A percentile compares a stretch with the other conserved stretches of the same genome.
phyloP scores from a whole-genome alignment of 805 yeast species.

The Ogataea siamensis region DNA sequence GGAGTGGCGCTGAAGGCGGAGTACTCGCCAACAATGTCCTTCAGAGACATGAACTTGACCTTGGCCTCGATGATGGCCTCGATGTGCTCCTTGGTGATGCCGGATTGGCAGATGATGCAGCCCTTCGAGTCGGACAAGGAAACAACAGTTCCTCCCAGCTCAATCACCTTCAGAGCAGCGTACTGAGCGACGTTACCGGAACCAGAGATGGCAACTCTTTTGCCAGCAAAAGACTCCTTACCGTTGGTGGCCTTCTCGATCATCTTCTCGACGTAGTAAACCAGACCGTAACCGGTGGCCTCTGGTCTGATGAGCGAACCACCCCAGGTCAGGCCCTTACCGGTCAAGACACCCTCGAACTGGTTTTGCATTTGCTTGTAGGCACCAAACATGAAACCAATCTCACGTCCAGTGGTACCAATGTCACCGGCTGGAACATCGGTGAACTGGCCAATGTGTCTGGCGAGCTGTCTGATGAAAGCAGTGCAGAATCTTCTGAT shows the following conservation, averaged over 20 bases:
- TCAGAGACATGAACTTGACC: slow-evolving; percentile 72
- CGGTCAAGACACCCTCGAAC: slow-evolving; percentile 97
- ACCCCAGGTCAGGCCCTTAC: slow-evolving; percentile 98
- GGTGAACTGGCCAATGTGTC: slow-evolving; percentile 95
- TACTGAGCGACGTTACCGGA: slow-evolving; percentile 99
- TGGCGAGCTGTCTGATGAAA: slow-evolving; percentile 92
- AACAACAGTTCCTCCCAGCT: slow-evolving; percentile 93
- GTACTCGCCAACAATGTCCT: slow-evolving; percentile 58
- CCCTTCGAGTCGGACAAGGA: slow-evolving; percentile 96
- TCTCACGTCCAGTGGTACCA: slow-evolving; percentile 96
- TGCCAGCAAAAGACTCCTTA: slow-evolving; percentile 86
- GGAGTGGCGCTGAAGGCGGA: slow-evolving; percentile 55
- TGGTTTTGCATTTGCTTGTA: slow-evolving; percentile 87
- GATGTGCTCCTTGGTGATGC: slow-evolving; percentile 83
- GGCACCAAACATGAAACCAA: slow-evolving; percentile 95
- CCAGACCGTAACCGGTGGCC: slow-evolving; percentile 98
- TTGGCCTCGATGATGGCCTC: slow-evolving; percentile 74
- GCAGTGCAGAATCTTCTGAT: slow-evolving; percentile 96
- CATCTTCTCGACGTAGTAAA: slow-evolving; percentile 97
- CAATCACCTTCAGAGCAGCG: slow-evolving; percentile 96
- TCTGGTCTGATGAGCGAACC: slow-evolving; percentile 98
- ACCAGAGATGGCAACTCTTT: slow-evolving; percentile 95
- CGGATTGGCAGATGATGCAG: slow-evolving; percentile 70
- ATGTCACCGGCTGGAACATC: slow-evolving; percentile 99
- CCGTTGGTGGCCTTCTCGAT: slow-evolving; percentile 89